Percentiles rank a stretch among this genome's conserved stretches.
Evolutionary conservation across 495 filamentous ascomycete species (phyloP).

Genomic region (Podospora comata): DNA sequence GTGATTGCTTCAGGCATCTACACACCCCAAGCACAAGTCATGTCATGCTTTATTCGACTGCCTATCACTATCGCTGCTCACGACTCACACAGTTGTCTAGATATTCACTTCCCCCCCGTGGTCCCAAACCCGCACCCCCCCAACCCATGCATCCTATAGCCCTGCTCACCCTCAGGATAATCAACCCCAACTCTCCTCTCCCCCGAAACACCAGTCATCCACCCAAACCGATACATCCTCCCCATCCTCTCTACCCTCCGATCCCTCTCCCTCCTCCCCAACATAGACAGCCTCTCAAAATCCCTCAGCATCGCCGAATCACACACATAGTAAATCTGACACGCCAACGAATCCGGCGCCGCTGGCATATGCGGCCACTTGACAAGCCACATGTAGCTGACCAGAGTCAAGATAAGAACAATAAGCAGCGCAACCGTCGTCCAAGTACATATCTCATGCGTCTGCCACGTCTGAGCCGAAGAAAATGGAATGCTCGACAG

Average conservation of each 20-base stretch:
- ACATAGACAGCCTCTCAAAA: constrained; percentile 31
- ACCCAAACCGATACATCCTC: constrained; percentile 15
- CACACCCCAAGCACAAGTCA: too few species aligned
- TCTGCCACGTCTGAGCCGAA: constrained; percentile 34
- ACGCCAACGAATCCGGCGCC: constrained; percentile 29
- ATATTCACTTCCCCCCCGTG: constrained; percentile 7
- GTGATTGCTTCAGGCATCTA: too few species aligned
- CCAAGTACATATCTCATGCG: constrained; percentile 35
- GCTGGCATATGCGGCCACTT: constrained; percentile 34
- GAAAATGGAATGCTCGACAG: constrained; percentile 40
- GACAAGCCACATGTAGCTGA: constrained; percentile 29
- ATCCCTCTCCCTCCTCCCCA: constrained; percentile 17
- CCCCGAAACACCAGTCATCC: constrained; percentile 18
- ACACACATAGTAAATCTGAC: constrained; percentile 35
- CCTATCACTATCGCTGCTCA: too few species aligned
- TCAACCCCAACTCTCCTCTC: background rate
- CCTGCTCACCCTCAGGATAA: background rate
- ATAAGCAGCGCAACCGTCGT: constrained; percentile 35
- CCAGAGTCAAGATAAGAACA: constrained; percentile 36
- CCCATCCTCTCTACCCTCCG: constrained; percentile 12
- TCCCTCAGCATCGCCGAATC: constrained; percentile 29
- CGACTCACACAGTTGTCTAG: background rate
- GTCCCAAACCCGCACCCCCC: constrained; percentile 10
- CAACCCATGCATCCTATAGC: background rate
- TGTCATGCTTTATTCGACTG: too few species aligned